A percentile compares a stretch with the other conserved stretches of the same genome.
phyloP scores from a whole-genome alignment of 108 stramenopile genomes.

The Stephanodiscus minutulus region DNA sequence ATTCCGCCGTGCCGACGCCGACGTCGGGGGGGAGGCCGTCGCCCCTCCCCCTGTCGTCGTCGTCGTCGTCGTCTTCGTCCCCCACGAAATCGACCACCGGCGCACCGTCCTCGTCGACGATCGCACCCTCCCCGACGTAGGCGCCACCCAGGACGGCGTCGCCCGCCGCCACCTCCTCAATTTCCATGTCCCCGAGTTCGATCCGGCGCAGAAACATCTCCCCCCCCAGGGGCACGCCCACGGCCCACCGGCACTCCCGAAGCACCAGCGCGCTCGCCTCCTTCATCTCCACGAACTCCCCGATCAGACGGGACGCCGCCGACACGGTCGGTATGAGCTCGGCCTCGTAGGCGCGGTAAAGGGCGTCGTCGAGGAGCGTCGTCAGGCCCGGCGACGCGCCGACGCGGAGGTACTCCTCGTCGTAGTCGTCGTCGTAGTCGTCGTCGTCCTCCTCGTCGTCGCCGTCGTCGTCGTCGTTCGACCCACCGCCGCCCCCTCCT shows the following conservation, averaged over 20 bases:
- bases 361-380: slow-evolving; percentile 77
- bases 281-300: slow-evolving; percentile 40
- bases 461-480: not conserved
- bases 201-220: too few relatives aligned
- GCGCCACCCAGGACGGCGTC: not conserved
- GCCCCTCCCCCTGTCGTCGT: not conserved
- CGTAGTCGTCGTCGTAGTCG: not conserved
- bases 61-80: not conserved
- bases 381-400: slow-evolving; percentile 62
- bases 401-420: slow-evolving; percentile 13
- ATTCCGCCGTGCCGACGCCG: not conserved
- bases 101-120: too few relatives aligned
- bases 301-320: slow-evolving; percentile 58
- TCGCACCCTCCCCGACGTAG: not conserved
- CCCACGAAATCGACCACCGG: not conserved
- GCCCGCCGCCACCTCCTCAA: not conserved
- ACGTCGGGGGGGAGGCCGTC: too few relatives aligned
- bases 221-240: slow-evolving; percentile 30
- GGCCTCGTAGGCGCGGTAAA: slow-evolving; percentile 73
- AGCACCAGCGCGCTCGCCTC: slow-evolving; percentile 35
- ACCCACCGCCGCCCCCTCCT: not conserved
- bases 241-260: slow-evolving; percentile 40
- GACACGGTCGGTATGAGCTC: slow-evolving; percentile 72
- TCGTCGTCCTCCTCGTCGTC: not conserved
- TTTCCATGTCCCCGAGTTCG: too few relatives aligned